phyloP scores from a whole-genome alignment of 768 basidiomycete species.

The Thelephora aurantiotincta region DNA sequence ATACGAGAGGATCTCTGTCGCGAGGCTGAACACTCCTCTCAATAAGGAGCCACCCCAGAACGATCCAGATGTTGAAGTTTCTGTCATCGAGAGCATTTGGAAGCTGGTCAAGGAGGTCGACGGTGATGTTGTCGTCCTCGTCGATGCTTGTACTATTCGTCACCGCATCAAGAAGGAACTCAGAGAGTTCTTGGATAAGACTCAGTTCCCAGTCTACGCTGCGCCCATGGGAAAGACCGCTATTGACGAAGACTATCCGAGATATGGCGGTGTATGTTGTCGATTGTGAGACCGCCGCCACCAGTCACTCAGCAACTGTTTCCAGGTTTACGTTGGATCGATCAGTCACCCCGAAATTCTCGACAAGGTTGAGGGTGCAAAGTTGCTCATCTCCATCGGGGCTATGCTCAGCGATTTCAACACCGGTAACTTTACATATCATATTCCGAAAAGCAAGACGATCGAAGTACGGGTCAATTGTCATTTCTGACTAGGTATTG shows the following conservation, averaged over 20 bases:
- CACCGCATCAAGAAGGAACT: slow-evolving; percentile 54
- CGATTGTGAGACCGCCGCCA: background rate
- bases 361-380: slow-evolving; percentile 59
- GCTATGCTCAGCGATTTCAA: slow-evolving; percentile 70
- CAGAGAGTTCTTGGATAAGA: slow-evolving; percentile 44
- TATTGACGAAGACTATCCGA: slow-evolving; percentile 51
- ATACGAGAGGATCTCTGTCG: slow-evolving; percentile 47
- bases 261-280: slow-evolving; percentile 65
- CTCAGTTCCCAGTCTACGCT: slow-evolving; percentile 60
- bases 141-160: slow-evolving; percentile 70
- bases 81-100: slow-evolving; percentile 61
- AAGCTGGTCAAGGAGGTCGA: slow-evolving; percentile 48
- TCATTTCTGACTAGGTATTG: background rate
- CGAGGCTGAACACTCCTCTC: slow-evolving; percentile 47
- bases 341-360: slow-evolving; percentile 53
- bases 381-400: slow-evolving; percentile 65
- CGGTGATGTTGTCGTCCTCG: slow-evolving; percentile 54
- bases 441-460: slow-evolving; percentile 39
- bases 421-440: slow-evolving; percentile 76
- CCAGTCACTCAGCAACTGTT: background rate
- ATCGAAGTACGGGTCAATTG: slow-evolving; percentile 37
- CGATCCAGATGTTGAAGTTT: slow-evolving; percentile 43
- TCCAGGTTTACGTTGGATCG: slow-evolving; percentile 63
- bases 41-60: slow-evolving; percentile 34
- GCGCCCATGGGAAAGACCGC: slow-evolving; percentile 76